phyloP scores from a whole-genome alignment of 352 stramenopile species.

The Thraustochytrium striatum region DNA sequence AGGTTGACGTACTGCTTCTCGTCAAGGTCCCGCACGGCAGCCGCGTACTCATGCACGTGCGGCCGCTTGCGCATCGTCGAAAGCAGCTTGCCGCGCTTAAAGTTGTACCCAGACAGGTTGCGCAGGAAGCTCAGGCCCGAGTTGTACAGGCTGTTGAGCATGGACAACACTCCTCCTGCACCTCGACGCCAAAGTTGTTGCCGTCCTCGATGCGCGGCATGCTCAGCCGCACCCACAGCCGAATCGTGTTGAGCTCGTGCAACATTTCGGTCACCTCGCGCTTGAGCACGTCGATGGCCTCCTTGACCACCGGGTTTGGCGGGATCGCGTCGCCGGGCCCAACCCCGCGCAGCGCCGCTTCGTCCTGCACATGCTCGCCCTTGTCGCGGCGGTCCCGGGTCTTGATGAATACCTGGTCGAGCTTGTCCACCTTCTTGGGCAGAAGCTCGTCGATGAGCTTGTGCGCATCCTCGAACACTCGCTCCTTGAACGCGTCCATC shows the following conservation, averaged over 20 bases:
- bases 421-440: neutral
- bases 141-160: slow-evolving; percentile 45
- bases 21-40: slow-evolving; percentile 5
- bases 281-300: neutral
- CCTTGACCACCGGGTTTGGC: slow-evolving; percentile 20
- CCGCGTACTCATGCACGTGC: slow-evolving; percentile 36
- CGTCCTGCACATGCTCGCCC: neutral
- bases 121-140: slow-evolving; percentile 7
- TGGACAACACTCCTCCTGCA: slow-evolving; percentile 22
- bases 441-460: slow-evolving; percentile 3
- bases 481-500: neutral
- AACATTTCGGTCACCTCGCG: slow-evolving; percentile 21
- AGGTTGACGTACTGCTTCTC: slow-evolving; percentile 37
- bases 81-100: slow-evolving; percentile 33
- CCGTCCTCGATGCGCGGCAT: slow-evolving; percentile 43
- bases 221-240: slow-evolving; percentile 7
- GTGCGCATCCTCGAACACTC: neutral
- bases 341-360: neutral
- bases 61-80: slow-evolving; percentile 40
- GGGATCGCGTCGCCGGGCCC: neutral
- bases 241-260: neutral
- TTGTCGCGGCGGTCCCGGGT: neutral
- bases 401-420: neutral
- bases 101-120: slow-evolving; percentile 26
- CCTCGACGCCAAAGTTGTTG: slow-evolving; percentile 43